These are phyloP conservation scores for Immersiporthe knoxdaviesiana DNA, from an alignment of 2,329 filamentous ascomycete genomes.

Conservation along the genomic window DNA sequence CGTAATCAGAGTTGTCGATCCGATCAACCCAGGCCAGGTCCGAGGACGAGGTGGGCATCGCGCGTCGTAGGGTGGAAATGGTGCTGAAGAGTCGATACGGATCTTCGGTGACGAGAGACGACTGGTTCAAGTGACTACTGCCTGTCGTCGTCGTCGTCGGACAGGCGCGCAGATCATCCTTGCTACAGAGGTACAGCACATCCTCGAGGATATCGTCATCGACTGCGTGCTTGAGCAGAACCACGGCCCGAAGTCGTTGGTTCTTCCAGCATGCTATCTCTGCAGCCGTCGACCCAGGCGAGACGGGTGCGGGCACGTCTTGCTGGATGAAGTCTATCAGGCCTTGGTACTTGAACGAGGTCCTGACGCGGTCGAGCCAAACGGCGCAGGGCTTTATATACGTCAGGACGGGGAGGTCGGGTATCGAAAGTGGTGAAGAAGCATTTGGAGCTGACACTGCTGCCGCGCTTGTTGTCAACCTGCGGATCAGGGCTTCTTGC, in stretches of 20 bases:
- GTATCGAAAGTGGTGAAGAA: constrained; percentile 4
- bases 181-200: constrained; percentile 18
- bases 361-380: constrained; percentile 24
- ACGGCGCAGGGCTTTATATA: constrained; percentile 19
- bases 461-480: constrained; percentile 3
- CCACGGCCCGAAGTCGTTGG: constrained; percentile 20
- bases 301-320: constrained; percentile 7
- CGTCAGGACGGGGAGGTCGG: constrained; percentile 21
- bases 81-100: constrained; percentile 24
- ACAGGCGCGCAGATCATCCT: constrained; percentile 3
- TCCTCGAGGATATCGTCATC: constrained; percentile 29
- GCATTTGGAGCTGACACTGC: neutral
- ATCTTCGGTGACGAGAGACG: constrained; percentile 3
- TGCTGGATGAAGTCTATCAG: constrained; percentile 26
- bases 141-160: too few species aligned
- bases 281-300: constrained; percentile 3
- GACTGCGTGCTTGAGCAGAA: constrained; percentile 23
- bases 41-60: constrained; percentile 15
- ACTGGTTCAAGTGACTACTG: neutral
- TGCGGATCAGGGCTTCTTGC: constrained; percentile 10
- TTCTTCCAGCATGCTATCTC: constrained; percentile 11
- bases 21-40: constrained; percentile 25
- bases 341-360: constrained; percentile 25
- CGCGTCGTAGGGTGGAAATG: constrained; percentile 16
- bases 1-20: constrained; percentile 21